phyloP scores from a whole-genome alignment of 495 filamentous ascomycete genomes.

The Penicillium angulare region DNA sequence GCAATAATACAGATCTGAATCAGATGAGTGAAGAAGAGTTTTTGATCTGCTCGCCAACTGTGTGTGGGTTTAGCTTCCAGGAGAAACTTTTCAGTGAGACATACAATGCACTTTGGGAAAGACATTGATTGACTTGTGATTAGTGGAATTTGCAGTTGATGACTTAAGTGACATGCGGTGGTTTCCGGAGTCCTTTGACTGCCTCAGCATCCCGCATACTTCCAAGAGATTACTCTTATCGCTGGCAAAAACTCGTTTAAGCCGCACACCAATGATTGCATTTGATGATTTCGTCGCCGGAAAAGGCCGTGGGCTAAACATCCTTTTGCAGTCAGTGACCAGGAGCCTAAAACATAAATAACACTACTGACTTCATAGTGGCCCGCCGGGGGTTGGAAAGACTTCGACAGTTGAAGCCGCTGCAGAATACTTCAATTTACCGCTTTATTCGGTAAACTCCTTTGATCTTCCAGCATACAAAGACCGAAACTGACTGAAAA shows the following conservation, averaged over 20 bases:
- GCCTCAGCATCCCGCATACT: slow-evolving; percentile 15
- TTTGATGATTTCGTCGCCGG: slow-evolving; percentile 25
- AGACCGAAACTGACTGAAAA: too few species aligned
- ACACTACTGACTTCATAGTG: too few species aligned
- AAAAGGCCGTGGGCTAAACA: slow-evolving; percentile 24
- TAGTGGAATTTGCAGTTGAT: slow-evolving; percentile 34
- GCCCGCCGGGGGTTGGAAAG: slow-evolving; percentile 34
- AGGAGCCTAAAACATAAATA: background rate
- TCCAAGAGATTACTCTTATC: slow-evolving; percentile 26
- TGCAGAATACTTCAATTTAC: slow-evolving; percentile 23
- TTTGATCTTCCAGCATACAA: too few species aligned
- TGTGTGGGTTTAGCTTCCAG: slow-evolving; percentile 28
- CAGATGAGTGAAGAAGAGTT: slow-evolving; percentile 24
- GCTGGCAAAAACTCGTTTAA: slow-evolving; percentile 21
- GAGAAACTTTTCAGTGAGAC: slow-evolving; percentile 28
- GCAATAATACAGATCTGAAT: slow-evolving; percentile 14
- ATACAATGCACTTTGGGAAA: slow-evolving; percentile 3
- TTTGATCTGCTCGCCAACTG: slow-evolving; percentile 22
- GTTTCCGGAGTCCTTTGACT: slow-evolving; percentile 22
- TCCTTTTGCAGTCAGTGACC: slow-evolving; percentile 16
- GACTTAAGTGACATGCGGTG: slow-evolving; percentile 28
- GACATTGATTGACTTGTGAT: slow-evolving; percentile 12
- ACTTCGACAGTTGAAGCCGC: slow-evolving; percentile 33
- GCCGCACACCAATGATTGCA: slow-evolving; percentile 18
- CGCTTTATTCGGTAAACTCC: slow-evolving; percentile 31